Evolutionary conservation across 1,284 basidiomycete genomes (phyloP), one percentile per base, ranked within the genome.

Genomic region (Ustilago lituana): DNA sequence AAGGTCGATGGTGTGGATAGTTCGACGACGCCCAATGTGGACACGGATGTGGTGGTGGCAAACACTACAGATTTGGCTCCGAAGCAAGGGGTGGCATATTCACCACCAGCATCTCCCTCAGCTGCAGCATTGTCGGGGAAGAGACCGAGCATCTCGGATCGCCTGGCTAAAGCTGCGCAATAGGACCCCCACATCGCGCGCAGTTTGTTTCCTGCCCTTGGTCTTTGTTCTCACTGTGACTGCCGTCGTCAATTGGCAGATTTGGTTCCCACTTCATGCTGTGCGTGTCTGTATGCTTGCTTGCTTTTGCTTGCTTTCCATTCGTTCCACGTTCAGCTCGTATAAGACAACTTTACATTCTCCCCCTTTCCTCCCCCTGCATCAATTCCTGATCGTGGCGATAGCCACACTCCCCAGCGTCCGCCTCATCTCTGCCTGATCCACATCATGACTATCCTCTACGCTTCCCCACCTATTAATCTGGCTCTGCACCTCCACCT

Each of bases 401-500:
- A 70, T 61, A 4, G 75, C 70, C 1, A 76, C 72, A 26, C 75
- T 74, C 1, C 75, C 93, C 10, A 98, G 85, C 60, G 93, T 90
- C 68, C 91, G 85, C 65, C 96, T 86, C 59, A 97, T 87, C 82
- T 98, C 95, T 66, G 96, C 91, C 82, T 92, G 91, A 83, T 98
- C 95, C 39, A 98, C 95, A 48, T 59, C 54, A 33, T 56, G 71
- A 22, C 54, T 92, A 83, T 98, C 96, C 85, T 98, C 96, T 0
- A 99, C 96, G 83, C 96, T 93, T 22, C 96, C 96, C 96, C 96
- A 99, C 47, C 89, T 86, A 82, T 95, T 88, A 65, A 97, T 97
- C 84, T 98, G 96, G 79, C 91, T 93, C 59, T 89, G 87, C 0
- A 98, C 94, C 83, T 99, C 96, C 8, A 96, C 95, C 60, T 92